Percentiles rank a stretch among this genome's conserved stretches.
These are phyloP conservation scores for Takashimella koratensis DNA, from an alignment of 1,284 basidiomycete species.

Conservation along the genomic window DNA sequence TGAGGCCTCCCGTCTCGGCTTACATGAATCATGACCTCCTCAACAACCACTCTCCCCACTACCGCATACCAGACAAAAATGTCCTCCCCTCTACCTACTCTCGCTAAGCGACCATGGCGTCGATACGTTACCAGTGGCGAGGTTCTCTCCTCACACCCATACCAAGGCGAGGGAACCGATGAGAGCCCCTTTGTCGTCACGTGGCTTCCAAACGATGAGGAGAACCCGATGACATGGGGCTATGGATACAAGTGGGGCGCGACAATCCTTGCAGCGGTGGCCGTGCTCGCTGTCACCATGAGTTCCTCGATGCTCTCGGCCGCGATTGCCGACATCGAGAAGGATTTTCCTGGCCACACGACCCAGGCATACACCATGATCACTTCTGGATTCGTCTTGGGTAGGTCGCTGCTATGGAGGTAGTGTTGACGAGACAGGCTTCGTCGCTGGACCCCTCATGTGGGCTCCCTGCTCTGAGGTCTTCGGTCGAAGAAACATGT, in stretches of 20 bases:
- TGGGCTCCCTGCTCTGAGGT: constrained; percentile 38
- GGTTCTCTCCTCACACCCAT: not conserved
- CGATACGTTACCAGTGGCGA: not conserved
- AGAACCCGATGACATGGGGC: constrained; percentile 33
- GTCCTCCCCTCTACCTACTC: not conserved
- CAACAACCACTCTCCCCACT: not conserved
- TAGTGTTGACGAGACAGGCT: too few species aligned
- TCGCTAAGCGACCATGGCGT: not conserved
- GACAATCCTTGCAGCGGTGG: constrained; percentile 19
- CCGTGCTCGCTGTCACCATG: constrained; percentile 23
- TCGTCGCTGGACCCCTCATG: constrained; percentile 19
- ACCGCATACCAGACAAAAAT: not conserved
- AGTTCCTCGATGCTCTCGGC: constrained; percentile 24
- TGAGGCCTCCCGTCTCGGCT: too few species aligned
- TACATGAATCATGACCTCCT: too few species aligned
- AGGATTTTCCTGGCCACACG: constrained; percentile 22
- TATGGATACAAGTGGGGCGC: constrained; percentile 34
- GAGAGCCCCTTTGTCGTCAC: constrained; percentile 47
- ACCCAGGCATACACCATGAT: constrained; percentile 23
- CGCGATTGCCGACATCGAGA: constrained; percentile 17
- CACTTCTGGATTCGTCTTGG: not conserved
- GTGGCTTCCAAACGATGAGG: constrained; percentile 27
- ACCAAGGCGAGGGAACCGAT: constrained; percentile 33
- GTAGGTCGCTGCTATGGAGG: too few species aligned
- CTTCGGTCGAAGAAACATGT: constrained; percentile 43